Percentiles rank a stretch among this genome's conserved stretches.
Conservation (phyloP, 2,329 filamentous ascomycete species). For the Penicillium sp. region DNA sequence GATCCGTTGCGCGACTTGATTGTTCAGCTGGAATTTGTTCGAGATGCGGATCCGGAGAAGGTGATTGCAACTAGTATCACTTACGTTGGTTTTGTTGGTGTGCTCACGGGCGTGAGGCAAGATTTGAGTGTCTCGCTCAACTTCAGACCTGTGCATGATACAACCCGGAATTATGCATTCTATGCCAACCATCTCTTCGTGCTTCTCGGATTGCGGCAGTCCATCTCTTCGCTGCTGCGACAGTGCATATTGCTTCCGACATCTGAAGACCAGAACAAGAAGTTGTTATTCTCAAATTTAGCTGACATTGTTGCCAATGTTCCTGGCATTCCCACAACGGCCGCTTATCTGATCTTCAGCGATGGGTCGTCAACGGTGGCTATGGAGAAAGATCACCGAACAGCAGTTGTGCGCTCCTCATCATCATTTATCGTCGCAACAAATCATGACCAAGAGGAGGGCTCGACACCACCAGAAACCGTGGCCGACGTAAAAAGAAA, state of each 20-base stretch:
- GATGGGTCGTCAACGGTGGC: conserved; percentile 50
- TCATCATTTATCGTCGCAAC: conserved; percentile 57
- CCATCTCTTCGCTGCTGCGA: conserved; percentile 55
- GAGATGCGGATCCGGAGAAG: conserved; percentile 28
- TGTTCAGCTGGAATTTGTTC: conserved; percentile 55
- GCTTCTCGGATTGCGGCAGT: conserved; percentile 54
- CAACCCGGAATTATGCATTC: conserved; percentile 43
- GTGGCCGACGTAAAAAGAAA: conserved; percentile 19
- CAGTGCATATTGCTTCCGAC: conserved; percentile 39
- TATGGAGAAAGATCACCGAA: conserved; percentile 58
- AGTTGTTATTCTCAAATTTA: conserved; percentile 12
- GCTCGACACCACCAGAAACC: conserved; percentile 16
- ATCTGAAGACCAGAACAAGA: not conserved
- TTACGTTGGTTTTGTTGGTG: conserved; percentile 54
- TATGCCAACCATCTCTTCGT: conserved; percentile 55
- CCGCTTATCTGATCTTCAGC: conserved; percentile 60
- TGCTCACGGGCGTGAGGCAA: conserved; percentile 50
- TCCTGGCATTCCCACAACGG: conserved; percentile 47
- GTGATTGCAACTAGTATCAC: conserved; percentile 50
- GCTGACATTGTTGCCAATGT: conserved; percentile 35
- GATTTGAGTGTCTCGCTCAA: conserved; percentile 53
- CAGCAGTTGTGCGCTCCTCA: conserved; percentile 47
- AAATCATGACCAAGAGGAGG: conserved; percentile 52
- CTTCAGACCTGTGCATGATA: conserved; percentile 53
- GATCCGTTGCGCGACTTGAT: conserved; percentile 50